Evolutionary conservation across 2,329 filamentous ascomycete species (phyloP), one percentile per base, ranked within the genome.

Genomic region (Paecilomyces sp.): DNA sequence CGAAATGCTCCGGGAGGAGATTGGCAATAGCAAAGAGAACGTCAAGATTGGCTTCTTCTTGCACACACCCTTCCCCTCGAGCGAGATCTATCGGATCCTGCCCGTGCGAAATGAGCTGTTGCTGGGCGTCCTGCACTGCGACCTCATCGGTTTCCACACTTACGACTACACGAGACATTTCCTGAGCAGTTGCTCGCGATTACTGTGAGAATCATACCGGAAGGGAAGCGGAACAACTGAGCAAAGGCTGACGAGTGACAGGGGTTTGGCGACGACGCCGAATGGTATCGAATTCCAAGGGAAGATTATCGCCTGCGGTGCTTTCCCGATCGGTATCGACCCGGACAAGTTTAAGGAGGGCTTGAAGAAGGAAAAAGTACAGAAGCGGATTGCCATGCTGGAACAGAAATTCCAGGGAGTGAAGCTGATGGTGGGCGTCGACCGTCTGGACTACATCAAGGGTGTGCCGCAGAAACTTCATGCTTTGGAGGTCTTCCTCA

Each of bases 1-100:
- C 36, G 85, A 92, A 70, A 94, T 97, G 91, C 83, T 97, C 60
- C 90, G 92, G 62, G 89, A 95, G 70, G 90, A 93, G 74, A 86
- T 96, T 60, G 88, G 88, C 61, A 75, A 85, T 63, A 83, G 82
- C 60, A 90, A 88, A 77, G 90, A 91, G 78, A 93, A 96, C 66
- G 87, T 97, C 76, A 96, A 95, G 80, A 92, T 97, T 68, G 92
- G 92, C 67, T 97, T 96, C 82, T 97, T 97, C 81, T 80, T 97
- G 30, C 93, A 97, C 76, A 97, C 92, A 0, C 92, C 93, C 1
- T 97, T 97, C 76, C 92, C 92, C 7, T 94, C 90, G 72, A 93
- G 89, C 67, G 92, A 97, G 77, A 96, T 97, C 71, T 97, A 96
- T 79, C 86, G 92, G 64, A 96, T 96, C 66, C 80, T 97, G 15